Evolutionary conservation across 202 grass and related monocot species (phyloP).

Genomic region (Eragrostis tef): DNA sequence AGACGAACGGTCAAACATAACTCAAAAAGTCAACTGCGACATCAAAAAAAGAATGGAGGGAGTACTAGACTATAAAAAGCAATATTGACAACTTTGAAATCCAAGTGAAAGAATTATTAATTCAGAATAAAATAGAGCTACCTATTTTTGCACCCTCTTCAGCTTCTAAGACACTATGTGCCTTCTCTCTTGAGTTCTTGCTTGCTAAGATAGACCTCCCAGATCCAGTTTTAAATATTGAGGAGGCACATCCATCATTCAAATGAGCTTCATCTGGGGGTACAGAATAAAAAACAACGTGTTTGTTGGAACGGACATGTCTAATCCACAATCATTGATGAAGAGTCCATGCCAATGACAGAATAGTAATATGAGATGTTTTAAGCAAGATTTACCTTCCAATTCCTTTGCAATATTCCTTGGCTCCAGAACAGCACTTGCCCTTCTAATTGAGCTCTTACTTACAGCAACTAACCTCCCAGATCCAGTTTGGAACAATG

Average conservation of each 20-base stretch:
- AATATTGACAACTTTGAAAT: slow-evolving; percentile 19
- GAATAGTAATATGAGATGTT: slow-evolving; percentile 20
- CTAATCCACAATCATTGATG: slow-evolving; percentile 7
- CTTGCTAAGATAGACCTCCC: slow-evolving; percentile 49
- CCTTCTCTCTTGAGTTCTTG: slow-evolving; percentile 46
- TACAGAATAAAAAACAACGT: slow-evolving; percentile 12
- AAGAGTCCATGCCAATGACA: background rate
- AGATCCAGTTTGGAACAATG: slow-evolving; percentile 64
- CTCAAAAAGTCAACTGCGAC: too few species aligned
- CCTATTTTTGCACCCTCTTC: slow-evolving; percentile 36
- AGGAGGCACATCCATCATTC: slow-evolving; percentile 32
- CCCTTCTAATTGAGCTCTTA: slow-evolving; percentile 72
- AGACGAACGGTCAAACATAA: too few species aligned
- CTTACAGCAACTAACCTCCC: slow-evolving; percentile 61
- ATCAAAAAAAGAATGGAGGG: too few species aligned
- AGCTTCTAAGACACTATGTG: slow-evolving; percentile 39
- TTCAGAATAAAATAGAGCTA: slow-evolving; percentile 39
- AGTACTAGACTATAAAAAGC: slow-evolving; percentile 11
- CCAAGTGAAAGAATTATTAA: slow-evolving; percentile 21
- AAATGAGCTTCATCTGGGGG: slow-evolving; percentile 53
- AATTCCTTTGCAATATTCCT: slow-evolving; percentile 56
- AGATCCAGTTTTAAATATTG: slow-evolving; percentile 48
- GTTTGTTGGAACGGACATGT: slow-evolving; percentile 21
- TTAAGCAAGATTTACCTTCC: slow-evolving; percentile 51
- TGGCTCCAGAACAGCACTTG: slow-evolving; percentile 61